Percentiles rank a stretch among this genome's conserved stretches.
phyloP scores from a whole-genome alignment of 768 basidiomycete genomes.

The Wakefieldia striispora region DNA sequence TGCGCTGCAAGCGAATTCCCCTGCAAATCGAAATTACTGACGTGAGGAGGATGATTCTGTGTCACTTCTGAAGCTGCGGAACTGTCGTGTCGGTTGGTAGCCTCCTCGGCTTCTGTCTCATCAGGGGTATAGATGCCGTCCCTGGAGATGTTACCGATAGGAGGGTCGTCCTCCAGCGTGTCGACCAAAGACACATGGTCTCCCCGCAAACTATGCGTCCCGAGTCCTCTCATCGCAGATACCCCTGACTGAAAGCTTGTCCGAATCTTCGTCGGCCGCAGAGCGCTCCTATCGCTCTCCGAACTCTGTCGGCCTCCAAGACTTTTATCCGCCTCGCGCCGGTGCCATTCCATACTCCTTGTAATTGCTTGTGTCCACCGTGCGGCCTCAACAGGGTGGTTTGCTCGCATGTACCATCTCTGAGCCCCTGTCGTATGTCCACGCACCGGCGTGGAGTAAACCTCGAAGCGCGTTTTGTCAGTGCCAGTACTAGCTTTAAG shows the following conservation, averaged over 20 bases:
- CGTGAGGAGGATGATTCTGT: constrained; percentile 51
- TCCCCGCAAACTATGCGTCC: constrained; percentile 22
- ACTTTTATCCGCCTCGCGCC: constrained; percentile 37
- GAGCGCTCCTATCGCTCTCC: constrained; percentile 47
- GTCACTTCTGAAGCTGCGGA: constrained; percentile 45
- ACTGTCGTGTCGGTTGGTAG: constrained; percentile 41
- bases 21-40: constrained; percentile 57
- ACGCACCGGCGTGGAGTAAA: constrained; percentile 59
- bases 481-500: constrained; percentile 49
- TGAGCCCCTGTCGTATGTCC: constrained; percentile 47
- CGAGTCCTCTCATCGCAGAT: constrained; percentile 22
- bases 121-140: constrained; percentile 26
- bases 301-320: constrained; percentile 37
- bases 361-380: constrained; percentile 81
- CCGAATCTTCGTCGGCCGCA: constrained; percentile 29
- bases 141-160: constrained; percentile 9
- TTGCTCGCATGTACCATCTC: constrained; percentile 83
- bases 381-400: constrained; percentile 85
- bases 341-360: constrained; percentile 71
- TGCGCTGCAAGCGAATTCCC: constrained; percentile 72
- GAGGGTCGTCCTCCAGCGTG: constrained; percentile 15
- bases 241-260: constrained; percentile 32
- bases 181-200: constrained; percentile 26
- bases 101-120: constrained; percentile 28
- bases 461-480: constrained; percentile 78